phyloP scores from a whole-genome alignment of 2,329 filamentous ascomycete species.

The Epichloe uncinata region DNA sequence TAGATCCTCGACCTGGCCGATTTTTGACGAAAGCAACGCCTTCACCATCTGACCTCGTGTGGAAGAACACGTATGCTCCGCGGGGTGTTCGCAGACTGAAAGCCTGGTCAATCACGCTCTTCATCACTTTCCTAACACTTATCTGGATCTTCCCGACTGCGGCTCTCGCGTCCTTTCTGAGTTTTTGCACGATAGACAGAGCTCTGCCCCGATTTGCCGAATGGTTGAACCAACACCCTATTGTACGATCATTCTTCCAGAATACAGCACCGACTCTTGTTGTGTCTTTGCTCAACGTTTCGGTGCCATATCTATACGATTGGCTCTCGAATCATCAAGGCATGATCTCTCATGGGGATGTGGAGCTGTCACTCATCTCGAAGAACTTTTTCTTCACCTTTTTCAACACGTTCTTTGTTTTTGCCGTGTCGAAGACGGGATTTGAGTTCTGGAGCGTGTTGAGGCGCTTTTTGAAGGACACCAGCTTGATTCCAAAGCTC shows the following conservation, averaged over 20 bases:
- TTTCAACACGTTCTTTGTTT: conserved; percentile 96
- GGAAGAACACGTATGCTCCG: conserved; percentile 81
- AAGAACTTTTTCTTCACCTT: conserved; percentile 99
- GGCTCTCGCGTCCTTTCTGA: conserved; percentile 64
- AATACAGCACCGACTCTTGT: conserved; percentile 78
- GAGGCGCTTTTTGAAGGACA: conserved; percentile 62
- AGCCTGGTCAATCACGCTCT: conserved; percentile 70
- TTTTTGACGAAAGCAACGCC: conserved; percentile 78
- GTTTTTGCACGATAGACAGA: conserved; percentile 64
- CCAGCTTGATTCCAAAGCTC: conserved; percentile 59
- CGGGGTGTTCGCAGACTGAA: conserved; percentile 60
- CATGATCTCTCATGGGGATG: conserved; percentile 87
- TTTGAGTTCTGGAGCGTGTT: conserved; percentile 61
- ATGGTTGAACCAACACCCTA: conserved; percentile 51
- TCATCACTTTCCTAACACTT: conserved; percentile 72
- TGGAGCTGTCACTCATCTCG: conserved; percentile 87
- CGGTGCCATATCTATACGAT: conserved; percentile 89
- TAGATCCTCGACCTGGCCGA: conserved; percentile 79
- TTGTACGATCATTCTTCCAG: conserved; percentile 65
- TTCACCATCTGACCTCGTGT: conserved; percentile 83
- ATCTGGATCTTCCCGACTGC: conserved; percentile 80
- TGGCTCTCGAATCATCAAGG: conserved; percentile 85
- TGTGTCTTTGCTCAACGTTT: conserved; percentile 75
- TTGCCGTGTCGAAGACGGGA: conserved; percentile 77
- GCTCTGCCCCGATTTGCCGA: conserved; percentile 58